phyloP scores from a whole-genome alignment of 2,329 filamentous ascomycete species.

The Pseudogymnoascus sp. region DNA sequence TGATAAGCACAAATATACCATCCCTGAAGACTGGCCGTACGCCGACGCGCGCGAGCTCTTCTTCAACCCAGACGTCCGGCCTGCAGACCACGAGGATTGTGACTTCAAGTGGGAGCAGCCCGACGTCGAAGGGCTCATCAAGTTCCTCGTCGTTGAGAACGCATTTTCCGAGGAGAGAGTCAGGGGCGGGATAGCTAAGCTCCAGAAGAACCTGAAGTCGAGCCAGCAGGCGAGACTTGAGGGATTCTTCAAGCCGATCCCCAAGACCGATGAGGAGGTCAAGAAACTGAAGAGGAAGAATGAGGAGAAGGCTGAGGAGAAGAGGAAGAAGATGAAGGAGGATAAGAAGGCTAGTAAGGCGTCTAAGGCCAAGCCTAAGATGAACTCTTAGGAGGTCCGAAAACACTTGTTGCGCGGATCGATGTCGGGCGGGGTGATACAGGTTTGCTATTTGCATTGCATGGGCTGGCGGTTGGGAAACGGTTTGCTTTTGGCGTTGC shows the following conservation, averaged over 20 bases:
- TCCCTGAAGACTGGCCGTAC: slow-evolving; percentile 97
- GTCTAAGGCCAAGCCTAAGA: slow-evolving; percentile 74
- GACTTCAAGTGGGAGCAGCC: slow-evolving; percentile 98
- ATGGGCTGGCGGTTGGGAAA: neutral
- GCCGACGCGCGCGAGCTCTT: slow-evolving; percentile 87
- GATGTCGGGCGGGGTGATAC: neutral
- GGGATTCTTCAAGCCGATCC: slow-evolving; percentile 91
- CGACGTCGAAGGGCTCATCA: slow-evolving; percentile 79
- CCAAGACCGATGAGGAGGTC: slow-evolving; percentile 82
- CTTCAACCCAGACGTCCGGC: slow-evolving; percentile 79
- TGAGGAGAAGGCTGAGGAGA: slow-evolving; percentile 83
- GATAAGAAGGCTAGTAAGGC: slow-evolving; percentile 94
- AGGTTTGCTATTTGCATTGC: slow-evolving; percentile 6
- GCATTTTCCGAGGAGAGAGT: slow-evolving; percentile 96
- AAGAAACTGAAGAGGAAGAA: slow-evolving; percentile 83
- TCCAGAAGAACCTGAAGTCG: slow-evolving; percentile 86
- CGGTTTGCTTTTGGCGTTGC: neutral
- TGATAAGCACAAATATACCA: slow-evolving; percentile 67
- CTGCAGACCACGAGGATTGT: slow-evolving; percentile 76
- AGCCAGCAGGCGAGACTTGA: slow-evolving; percentile 87
- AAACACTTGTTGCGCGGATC: slow-evolving; percentile 40
- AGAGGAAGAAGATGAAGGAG: slow-evolving; percentile 91
- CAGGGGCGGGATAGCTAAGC: slow-evolving; percentile 63
- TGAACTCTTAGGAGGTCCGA: neutral
- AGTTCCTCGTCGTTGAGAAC: slow-evolving; percentile 88